phyloP scores from a whole-genome alignment of 345 rosid species.

The Boechera stricta region DNA sequence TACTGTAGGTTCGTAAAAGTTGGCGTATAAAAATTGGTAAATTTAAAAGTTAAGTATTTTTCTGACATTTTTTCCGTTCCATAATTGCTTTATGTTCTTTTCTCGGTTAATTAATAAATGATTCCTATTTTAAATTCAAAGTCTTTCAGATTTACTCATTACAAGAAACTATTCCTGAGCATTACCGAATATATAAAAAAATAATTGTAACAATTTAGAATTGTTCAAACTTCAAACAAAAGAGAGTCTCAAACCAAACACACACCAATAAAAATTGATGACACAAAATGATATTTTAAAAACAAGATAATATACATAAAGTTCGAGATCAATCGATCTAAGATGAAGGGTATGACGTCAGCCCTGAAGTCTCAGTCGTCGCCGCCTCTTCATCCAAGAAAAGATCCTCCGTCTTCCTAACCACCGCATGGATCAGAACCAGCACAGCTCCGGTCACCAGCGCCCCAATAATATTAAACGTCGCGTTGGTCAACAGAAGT shows the following conservation, averaged over 20 bases:
- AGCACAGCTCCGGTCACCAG: slow-evolving; percentile 58
- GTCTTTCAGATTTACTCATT: neutral
- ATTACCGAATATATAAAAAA: neutral
- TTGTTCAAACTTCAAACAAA: neutral
- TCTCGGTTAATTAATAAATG: neutral
- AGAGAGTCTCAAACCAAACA: slow-evolving; percentile 11
- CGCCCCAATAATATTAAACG: slow-evolving; percentile 62
- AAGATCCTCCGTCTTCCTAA: slow-evolving; percentile 78
- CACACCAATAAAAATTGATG: slow-evolving; percentile 22
- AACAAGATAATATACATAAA: slow-evolving; percentile 21
- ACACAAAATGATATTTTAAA: neutral
- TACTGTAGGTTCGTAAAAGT: no score
- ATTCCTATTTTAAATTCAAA: neutral
- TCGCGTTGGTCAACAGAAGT: slow-evolving; percentile 65
- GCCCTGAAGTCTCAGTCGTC: slow-evolving; percentile 30
- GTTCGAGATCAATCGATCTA: slow-evolving; percentile 20
- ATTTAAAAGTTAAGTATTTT: no score
- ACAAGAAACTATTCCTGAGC: neutral
- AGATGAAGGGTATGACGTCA: slow-evolving; percentile 42
- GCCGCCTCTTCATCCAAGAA: slow-evolving; percentile 64
- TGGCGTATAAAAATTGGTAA: no score
- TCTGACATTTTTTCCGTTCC: no score
- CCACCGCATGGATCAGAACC: slow-evolving; percentile 62
- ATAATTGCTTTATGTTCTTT: neutral
- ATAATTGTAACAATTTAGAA: neutral